These are phyloP conservation scores for Penicillium griseofulvum DNA, from an alignment of 2,329 filamentous ascomycete genomes.

Conservation along the genomic window DNA sequence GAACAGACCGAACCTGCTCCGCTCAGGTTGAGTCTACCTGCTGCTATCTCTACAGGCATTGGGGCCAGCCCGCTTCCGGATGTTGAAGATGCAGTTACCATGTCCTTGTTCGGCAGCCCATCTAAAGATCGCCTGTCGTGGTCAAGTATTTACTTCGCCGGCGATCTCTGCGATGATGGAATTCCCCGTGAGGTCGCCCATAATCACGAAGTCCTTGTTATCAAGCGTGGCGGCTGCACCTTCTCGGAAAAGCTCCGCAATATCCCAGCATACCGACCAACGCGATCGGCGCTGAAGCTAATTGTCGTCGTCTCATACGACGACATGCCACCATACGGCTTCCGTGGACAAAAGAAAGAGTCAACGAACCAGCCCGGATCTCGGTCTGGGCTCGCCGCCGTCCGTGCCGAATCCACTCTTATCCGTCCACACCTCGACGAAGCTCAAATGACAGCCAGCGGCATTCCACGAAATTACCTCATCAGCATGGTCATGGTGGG, in stretches of 20 bases:
- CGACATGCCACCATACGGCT: slow-evolving; percentile 33
- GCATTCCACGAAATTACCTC: slow-evolving; percentile 66
- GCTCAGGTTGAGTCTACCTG: slow-evolving; percentile 46
- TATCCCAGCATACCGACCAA: slow-evolving; percentile 73
- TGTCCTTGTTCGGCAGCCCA: slow-evolving; percentile 37
- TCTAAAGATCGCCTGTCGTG: slow-evolving; percentile 59
- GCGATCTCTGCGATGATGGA: slow-evolving; percentile 60
- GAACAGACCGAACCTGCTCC: slow-evolving; percentile 31
- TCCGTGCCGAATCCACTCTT: slow-evolving; percentile 41
- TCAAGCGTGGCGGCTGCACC: slow-evolving; percentile 78
- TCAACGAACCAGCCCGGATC: background rate
- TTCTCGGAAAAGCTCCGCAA: slow-evolving; percentile 81
- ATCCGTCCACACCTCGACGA: slow-evolving; percentile 72
- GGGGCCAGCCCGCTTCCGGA: slow-evolving; percentile 68
- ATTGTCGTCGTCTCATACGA: slow-evolving; percentile 73
- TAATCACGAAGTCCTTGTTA: slow-evolving; percentile 71
- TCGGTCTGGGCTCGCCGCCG: slow-evolving; percentile 41
- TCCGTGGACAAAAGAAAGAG: background rate
- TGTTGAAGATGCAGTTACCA: slow-evolving; percentile 53
- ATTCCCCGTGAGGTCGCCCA: slow-evolving; percentile 53
- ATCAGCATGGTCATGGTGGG: slow-evolving; percentile 82
- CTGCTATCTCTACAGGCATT: slow-evolving; percentile 50
- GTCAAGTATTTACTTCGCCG: slow-evolving; percentile 69
- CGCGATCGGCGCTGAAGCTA: slow-evolving; percentile 65
- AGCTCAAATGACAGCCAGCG: slow-evolving; percentile 67